Base-by-base conservation (phyloP, 2,329 filamentous ascomycete species). In the Tolypocladium cylindrosporum region DNA sequence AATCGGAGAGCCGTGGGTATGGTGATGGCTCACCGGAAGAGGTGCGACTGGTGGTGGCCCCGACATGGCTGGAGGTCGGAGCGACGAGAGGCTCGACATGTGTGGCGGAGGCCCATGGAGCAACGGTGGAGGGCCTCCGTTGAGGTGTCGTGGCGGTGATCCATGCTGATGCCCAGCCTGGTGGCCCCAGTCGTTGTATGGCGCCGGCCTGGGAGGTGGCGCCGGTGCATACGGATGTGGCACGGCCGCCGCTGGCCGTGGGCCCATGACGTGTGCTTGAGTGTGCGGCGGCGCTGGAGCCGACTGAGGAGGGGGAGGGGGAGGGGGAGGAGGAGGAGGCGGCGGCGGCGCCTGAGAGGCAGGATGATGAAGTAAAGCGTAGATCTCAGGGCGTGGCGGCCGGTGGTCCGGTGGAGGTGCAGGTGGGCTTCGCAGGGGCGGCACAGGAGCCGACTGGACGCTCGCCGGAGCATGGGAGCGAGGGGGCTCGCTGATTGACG, bases 141-240 rank as follows among this genome's bases (percentile, higher is more conserved):
- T 85, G 52, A 82, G 65, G 48, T 81, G 76, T 56, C 77, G 75
- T 36, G 76, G 67, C 41, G 76, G 71, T 4, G 80, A 74, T 42
- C 75, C 75, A 60, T 80, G 77, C 56, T 79, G 78, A 40, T 78
- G 77, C 24, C 78, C 71, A 16, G 75, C 74, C 24, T 79, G 77
- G 57, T 64, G 62, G 36, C 78, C 75, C 77, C 82, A 84, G 58
- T 80, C 79, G 48, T 67, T 68, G 65, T 74, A 72, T 34, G 64
- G 56, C 10, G 64, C 59, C 43, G 59, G 57, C 43, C 61, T 63
- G 55, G 65, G 62, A 27, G 66, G 60, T n/a, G 66, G 63, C 11
- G 67, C 65, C 24, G 69, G 62, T 16, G 60, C 54, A 48, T 69
- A 73, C 24, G 64, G 60, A 41, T 70, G 67, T 50, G 66, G 55